A percentile compares a stretch with the other conserved stretches of the same genome.
Evolutionary conservation across 768 basidiomycete genomes (phyloP).

Genomic region (Mycena belliarum): DNA sequence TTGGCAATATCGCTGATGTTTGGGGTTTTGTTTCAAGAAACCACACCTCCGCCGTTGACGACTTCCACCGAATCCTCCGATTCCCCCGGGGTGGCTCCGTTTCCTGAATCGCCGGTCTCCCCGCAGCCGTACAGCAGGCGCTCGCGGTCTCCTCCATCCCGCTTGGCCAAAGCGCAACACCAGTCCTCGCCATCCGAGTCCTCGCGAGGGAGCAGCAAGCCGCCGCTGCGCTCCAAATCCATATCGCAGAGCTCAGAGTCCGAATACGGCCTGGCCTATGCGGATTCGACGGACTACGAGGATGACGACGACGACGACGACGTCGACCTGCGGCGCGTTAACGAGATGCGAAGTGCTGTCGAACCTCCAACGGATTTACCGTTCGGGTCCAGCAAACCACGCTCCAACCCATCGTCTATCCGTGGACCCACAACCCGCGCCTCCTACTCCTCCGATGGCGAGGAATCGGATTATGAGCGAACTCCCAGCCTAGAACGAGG

Average conservation of each 20-base stretch:
- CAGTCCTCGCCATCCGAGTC: conserved; percentile 15
- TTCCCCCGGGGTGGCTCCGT: conserved; percentile 19
- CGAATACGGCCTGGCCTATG: conserved; percentile 52
- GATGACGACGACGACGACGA: conserved; percentile 31
- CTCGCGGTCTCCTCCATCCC: conserved; percentile 9
- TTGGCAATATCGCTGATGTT: conserved; percentile 14
- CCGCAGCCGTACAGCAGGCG: conserved; percentile 5
- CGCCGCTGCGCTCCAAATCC: conserved; percentile 12
- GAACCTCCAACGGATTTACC: too few relatives aligned
- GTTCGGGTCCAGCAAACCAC: neutral
- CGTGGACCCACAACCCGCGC: neutral
- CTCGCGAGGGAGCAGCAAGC: conserved; percentile 6
- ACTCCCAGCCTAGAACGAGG: conserved; percentile 24
- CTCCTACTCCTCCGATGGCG: conserved; percentile 9
- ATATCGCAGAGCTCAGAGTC: conserved; percentile 41
- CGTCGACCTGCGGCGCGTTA: conserved; percentile 14
- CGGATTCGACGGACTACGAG: conserved; percentile 48
- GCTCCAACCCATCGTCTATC: neutral
- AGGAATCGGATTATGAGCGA: conserved; percentile 1
- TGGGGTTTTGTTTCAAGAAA: conserved; percentile 21
- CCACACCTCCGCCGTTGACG: conserved; percentile 19
- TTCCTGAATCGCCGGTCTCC: conserved; percentile 15
- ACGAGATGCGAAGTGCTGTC: conserved; percentile 11
- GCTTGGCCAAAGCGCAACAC: conserved; percentile 1
- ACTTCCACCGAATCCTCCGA: conserved; percentile 16